Evolutionary conservation across 768 basidiomycete genomes (phyloP).

Genomic region (Tylopilus cervinicoccineus): DNA sequence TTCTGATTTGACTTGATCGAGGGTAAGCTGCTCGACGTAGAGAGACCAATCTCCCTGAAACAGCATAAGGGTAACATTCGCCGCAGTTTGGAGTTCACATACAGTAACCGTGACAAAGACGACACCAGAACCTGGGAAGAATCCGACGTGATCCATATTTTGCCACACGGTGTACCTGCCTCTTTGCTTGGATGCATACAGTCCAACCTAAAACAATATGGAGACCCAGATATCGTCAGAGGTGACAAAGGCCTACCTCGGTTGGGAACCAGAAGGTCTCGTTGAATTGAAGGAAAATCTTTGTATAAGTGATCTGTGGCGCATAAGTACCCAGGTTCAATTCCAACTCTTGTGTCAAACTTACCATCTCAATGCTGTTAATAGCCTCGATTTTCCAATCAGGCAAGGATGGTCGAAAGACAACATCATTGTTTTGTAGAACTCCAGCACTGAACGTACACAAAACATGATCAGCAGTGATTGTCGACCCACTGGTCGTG

Average conservation of each 20-base stretch:
- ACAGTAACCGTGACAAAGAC: constrained; percentile 29
- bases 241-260: constrained; percentile 23
- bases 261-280: constrained; percentile 58
- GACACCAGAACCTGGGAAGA: constrained; percentile 58
- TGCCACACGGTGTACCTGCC: constrained; percentile 70
- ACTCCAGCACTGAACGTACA: constrained; percentile 71
- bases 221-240: too few species aligned
- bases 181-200: constrained; percentile 55
- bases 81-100: background rate
- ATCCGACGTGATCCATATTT: constrained; percentile 52
- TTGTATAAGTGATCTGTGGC: constrained; percentile 55
- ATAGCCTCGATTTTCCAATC: constrained; percentile 62
- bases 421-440: constrained; percentile 58
- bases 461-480: constrained; percentile 55
- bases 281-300: constrained; percentile 63
- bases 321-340: background rate
- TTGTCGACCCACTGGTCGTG: constrained; percentile 37
- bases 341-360: background rate
- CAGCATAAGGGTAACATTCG: background rate
- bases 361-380: constrained; percentile 56
- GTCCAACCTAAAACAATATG: constrained; percentile 31
- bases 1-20: constrained; percentile 45
- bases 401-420: constrained; percentile 52
- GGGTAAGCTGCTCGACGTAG: constrained; percentile 52
- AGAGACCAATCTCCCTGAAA: constrained; percentile 56